Percentiles rank a stretch among this genome's conserved stretches.
phyloP scores from a whole-genome alignment of 129 eudicot genomes.

The Apium graveolens region DNA sequence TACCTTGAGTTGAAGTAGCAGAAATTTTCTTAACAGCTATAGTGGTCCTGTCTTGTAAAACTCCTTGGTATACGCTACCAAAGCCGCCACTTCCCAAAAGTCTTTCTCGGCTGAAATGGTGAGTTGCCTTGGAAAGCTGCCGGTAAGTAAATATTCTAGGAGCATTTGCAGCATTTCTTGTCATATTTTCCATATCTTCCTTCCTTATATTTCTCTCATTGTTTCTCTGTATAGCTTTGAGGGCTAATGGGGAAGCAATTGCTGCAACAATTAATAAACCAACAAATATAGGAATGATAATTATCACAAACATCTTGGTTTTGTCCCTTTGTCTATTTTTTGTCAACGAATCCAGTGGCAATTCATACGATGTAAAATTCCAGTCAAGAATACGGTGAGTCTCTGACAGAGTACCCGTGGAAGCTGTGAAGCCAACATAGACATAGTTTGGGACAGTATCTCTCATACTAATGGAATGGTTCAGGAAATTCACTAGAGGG shows the following conservation, averaged over 20 bases:
- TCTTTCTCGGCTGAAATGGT: slow-evolving; percentile 43
- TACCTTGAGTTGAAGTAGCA: slow-evolving; percentile 63
- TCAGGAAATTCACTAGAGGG: slow-evolving; percentile 26
- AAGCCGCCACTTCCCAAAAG: slow-evolving; percentile 66
- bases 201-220: slow-evolving; percentile 30
- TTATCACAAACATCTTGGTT: slow-evolving; percentile 16
- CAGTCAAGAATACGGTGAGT: slow-evolving; percentile 43
- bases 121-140: slow-evolving; percentile 53
- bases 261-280: slow-evolving; percentile 17
- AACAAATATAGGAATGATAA: slow-evolving; percentile 28
- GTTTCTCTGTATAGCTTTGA: slow-evolving; percentile 23
- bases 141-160: slow-evolving; percentile 45
- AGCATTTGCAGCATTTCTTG: slow-evolving; percentile 43
- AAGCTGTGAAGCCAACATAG: slow-evolving; percentile 55
- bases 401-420: slow-evolving; percentile 46
- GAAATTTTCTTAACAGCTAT: slow-evolving; percentile 64
- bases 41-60: slow-evolving; percentile 21
- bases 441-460: slow-evolving; percentile 40
- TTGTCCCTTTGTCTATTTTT: slow-evolving; percentile 15
- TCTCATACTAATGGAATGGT: slow-evolving; percentile 34
- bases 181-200: slow-evolving; percentile 34
- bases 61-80: slow-evolving; percentile 65
- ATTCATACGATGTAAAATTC: slow-evolving; percentile 39
- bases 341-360: slow-evolving; percentile 33
- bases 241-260: slow-evolving; percentile 11